A percentile compares a stretch with the other conserved stretches of the same genome.
Conservation (phyloP, 2,329 filamentous ascomycete genomes). For the Venturia effusa region DNA sequence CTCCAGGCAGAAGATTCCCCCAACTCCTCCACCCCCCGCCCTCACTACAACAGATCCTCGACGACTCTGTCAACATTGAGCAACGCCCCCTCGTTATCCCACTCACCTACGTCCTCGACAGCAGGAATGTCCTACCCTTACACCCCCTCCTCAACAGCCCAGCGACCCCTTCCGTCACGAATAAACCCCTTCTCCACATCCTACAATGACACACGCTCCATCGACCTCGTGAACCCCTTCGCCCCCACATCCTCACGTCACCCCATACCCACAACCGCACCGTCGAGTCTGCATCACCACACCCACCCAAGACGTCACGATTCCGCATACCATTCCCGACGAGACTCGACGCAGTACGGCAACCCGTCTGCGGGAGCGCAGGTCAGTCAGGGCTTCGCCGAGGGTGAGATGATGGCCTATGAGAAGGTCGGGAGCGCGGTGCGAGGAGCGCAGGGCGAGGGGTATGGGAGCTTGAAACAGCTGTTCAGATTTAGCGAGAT, state of each 20-base stretch:
- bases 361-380: slow-evolving; percentile 19
- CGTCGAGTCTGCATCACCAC: slow-evolving; percentile 4
- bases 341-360: background rate
- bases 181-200: slow-evolving; percentile 17
- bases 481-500: slow-evolving; percentile 17
- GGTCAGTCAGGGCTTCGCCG: slow-evolving; percentile 24
- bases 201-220: slow-evolving; percentile 3
- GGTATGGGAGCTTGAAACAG: slow-evolving; percentile 26
- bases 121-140: slow-evolving; percentile 35
- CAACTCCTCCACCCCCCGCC: slow-evolving; percentile 19
- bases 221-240: slow-evolving; percentile 13
- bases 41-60: slow-evolving; percentile 25
- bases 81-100: slow-evolving; percentile 33
- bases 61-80: slow-evolving; percentile 26
- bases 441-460: background rate
- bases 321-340: slow-evolving; percentile 19
- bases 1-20: slow-evolving; percentile 14
- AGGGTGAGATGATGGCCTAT: slow-evolving; percentile 26
- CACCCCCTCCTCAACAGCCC: slow-evolving; percentile 19
- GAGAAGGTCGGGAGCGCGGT: slow-evolving; percentile 18
- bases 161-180: slow-evolving; percentile 21
- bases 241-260: background rate
- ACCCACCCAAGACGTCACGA: slow-evolving; percentile 10
- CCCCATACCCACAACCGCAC: slow-evolving; percentile 1
- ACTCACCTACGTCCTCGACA: slow-evolving; percentile 33